A percentile compares a stretch with the other conserved stretches of the same genome.
These are phyloP conservation scores for Penicillium samsonianum DNA, from an alignment of 495 filamentous ascomycete species.

Conservation along the genomic window DNA sequence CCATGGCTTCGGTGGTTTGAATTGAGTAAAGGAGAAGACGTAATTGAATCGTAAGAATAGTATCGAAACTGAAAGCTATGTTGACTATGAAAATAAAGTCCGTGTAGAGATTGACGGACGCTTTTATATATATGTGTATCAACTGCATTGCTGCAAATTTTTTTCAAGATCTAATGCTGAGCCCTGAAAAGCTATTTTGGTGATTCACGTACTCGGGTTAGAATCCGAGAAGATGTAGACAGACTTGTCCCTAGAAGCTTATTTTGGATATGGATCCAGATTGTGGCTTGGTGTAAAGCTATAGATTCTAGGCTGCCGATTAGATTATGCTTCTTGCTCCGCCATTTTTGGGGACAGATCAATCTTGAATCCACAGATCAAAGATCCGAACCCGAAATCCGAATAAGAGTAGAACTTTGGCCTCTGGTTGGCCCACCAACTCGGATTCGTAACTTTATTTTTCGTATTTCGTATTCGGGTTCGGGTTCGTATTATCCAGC, in stretches of 20 bases:
- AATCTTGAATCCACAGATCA: not conserved
- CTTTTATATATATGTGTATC: too few relatives aligned
- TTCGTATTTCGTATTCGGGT: slow-evolving; percentile 1
- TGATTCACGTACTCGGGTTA: not conserved
- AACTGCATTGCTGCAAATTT: too few relatives aligned
- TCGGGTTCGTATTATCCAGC: not conserved
- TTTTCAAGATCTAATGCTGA: too few relatives aligned
- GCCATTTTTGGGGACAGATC: not conserved
- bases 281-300: not conserved
- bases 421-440: not conserved
- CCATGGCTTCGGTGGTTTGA: not conserved
- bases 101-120: too few relatives aligned
- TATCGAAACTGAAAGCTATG: too few relatives aligned
- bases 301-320: not conserved
- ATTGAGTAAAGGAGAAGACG: too few relatives aligned
- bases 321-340: not conserved
- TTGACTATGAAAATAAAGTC: too few relatives aligned
- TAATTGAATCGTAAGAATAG: too few relatives aligned
- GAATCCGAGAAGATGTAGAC: not conserved
- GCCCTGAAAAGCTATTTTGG: too few relatives aligned
- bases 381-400: not conserved
- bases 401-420: not conserved
- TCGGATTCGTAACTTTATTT: not conserved
- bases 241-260: not conserved
- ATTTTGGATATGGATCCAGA: not conserved